Base-by-base conservation (phyloP, 164 flowering plant genomes). In the Sedum album region DNA sequence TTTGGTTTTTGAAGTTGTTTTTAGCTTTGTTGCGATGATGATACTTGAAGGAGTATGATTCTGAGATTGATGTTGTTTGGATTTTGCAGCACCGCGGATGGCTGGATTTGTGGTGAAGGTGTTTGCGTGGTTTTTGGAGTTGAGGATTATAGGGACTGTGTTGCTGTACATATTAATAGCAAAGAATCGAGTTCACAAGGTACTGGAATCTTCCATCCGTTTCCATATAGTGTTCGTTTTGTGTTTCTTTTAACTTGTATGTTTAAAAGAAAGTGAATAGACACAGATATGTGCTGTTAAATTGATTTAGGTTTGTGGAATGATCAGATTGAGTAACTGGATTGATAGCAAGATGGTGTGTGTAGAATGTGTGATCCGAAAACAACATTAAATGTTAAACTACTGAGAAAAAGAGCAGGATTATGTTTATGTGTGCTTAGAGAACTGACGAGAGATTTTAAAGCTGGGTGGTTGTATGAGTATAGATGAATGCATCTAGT, bases 111-210 rank as follows among this genome's bases (percentile, higher is more conserved):
- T 86, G 38, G 84, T 89, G 35, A 89, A 85, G 73, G 67, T 90
- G 18, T 85, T 86, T 57, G 84, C 75, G 38, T 85, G 89, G 96
- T 66, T 87, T 68, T 72, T 93, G 87, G 97, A 93, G 82, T 76
- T 76, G 0, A 76, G 76, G 44, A 71, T 86, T 25, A 41, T 93
- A 23, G 93, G 96, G 68, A 39, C 78, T 25, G 11, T 85, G 8
- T 26, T 90, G 60, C 13, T 85, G 42, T 84, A 79, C 82, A 55
- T 90, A 39, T 66, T 93, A 69, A 86, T 83, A 80, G 78, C 73
- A 31, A 79, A 84, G 66, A 93, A 93, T 73, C 79, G 83, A 38
- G 78, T 93, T 74, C 81, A 88, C 82, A 83, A 88, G 98, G 98
- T 93, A 18, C 20, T 11, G 55, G 17, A 60, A 0, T 46, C 31